Evolutionary conservation across 805 yeast species (phyloP), one percentile per base, ranked within the genome.

Genomic region (Cyberlindnera maritima): DNA sequence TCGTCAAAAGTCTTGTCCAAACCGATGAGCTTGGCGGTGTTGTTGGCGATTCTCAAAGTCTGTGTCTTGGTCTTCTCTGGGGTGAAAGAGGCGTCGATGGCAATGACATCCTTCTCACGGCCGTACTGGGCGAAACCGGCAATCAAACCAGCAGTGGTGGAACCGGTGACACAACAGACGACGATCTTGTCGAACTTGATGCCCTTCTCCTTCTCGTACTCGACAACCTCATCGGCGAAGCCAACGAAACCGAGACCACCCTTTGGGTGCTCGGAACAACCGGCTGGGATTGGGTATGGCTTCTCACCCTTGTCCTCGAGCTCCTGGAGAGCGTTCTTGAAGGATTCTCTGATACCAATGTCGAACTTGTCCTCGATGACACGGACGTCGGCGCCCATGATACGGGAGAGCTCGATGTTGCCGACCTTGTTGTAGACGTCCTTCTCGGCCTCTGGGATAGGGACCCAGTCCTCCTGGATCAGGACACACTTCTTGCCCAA

Each of bases 401-500:
- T 47, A 36, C 54, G 44, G 28, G 54, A 50, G 33, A 50, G 43
- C 47, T 50, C 54, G 28, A 50, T 50, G 47, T 50, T 50, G 13
- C 54, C 54, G 15, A 50, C 54, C 44, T 44, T 47, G 49, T 50
- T 45, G 47, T 50, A 50, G 34, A 47, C 41, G 15, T 50, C 54
- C 47, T 50, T 50, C 47, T 50, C 54, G 14, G 54, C 49, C 43
- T 50, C 54, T 41, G 54, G 54, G 47, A 50, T 50, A 18, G 54
- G 54, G 23, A 50, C 54, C 54, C 54, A 50, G 46, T 50, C 50
- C 45, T 50, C 54, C 45, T 50, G 54, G 38, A 50, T 50, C 51
- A 50, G 34, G 15, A 50, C 54, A 42, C 54, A 50, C 44, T 50
- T 47, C 49, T 50, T 50, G 18, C 54, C 54, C 41, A 50, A 25